These are phyloP conservation scores for Phylloporus gajari DNA, from an alignment of 1,284 basidiomycete genomes.

Conservation along the genomic window DNA sequence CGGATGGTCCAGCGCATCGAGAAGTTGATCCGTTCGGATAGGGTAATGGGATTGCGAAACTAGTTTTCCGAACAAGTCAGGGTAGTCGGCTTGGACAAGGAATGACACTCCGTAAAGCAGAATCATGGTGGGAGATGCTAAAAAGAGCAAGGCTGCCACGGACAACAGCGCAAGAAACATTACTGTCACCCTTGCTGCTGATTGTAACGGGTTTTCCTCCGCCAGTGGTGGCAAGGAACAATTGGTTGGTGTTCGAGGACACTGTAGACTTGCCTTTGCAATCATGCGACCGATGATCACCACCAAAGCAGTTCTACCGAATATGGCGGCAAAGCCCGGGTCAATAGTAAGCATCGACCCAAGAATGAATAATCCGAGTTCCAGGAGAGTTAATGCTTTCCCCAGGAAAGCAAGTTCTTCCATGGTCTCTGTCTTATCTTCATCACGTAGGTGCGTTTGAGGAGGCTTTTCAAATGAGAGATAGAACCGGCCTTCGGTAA, in stretches of 20 bases:
- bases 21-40: conserved; percentile 25
- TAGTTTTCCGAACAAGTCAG: conserved; percentile 26
- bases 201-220: conserved; percentile 14
- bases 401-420: too few relatives aligned
- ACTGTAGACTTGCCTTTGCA: conserved; percentile 18
- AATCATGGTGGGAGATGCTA: conserved; percentile 10
- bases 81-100: conserved; percentile 25
- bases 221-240: background rate
- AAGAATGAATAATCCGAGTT: conserved; percentile 12
- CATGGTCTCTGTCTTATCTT: background rate
- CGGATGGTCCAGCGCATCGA: conserved; percentile 19
- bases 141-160: conserved; percentile 12
- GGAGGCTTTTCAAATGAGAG: conserved; percentile 23
- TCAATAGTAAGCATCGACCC: too few relatives aligned
- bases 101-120: conserved; percentile 18
- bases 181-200: conserved; percentile 18
- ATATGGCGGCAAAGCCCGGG: too few relatives aligned
- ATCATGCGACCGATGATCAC: conserved; percentile 18
- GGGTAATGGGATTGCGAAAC: conserved; percentile 27
- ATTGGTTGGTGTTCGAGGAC: background rate
- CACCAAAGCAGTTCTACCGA: conserved; percentile 10
- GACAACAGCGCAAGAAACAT: conserved; percentile 25
- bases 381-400: too few relatives aligned
- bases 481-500: conserved; percentile 32
- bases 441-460: too few relatives aligned